Percentiles rank a stretch among this genome's conserved stretches.
Evolutionary conservation across 1,139 yeast species (phyloP).

Genomic region (Hanseniaspora uvarum): DNA sequence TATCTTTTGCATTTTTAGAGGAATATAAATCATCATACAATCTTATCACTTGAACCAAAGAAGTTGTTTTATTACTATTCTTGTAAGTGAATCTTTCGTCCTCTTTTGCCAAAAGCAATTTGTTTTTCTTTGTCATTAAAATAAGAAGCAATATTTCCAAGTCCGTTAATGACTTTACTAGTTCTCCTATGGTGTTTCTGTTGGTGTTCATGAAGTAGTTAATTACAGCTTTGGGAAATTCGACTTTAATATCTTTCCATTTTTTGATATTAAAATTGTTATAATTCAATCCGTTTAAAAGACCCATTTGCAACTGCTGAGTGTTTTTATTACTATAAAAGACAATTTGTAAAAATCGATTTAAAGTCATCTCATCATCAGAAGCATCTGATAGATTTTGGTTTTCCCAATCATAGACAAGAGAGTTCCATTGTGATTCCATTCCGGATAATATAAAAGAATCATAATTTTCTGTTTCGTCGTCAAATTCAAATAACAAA

Average conservation of each 20-base stretch:
- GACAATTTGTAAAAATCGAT: slow-evolving; percentile 44
- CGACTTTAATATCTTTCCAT: not conserved
- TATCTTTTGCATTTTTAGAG: not conserved
- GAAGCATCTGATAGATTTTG: slow-evolving; percentile 22
- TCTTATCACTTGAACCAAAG: not conserved
- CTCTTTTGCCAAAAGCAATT: not conserved
- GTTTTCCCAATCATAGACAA: not conserved
- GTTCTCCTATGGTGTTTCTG: slow-evolving; percentile 24
- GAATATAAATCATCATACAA: not conserved
- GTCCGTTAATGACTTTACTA: slow-evolving; percentile 46
- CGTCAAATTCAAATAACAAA: slow-evolving; percentile 28
- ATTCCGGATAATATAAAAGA: slow-evolving; percentile 31
- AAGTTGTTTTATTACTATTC: not conserved
- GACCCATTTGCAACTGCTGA: slow-evolving; percentile 21
- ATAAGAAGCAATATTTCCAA: slow-evolving; percentile 59
- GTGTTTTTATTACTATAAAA: slow-evolving; percentile 24
- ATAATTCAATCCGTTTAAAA: slow-evolving; percentile 16
- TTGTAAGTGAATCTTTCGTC: not conserved
- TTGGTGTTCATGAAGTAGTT: slow-evolving; percentile 27
- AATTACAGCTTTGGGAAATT: not conserved
- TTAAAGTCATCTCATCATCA: slow-evolving; percentile 37
- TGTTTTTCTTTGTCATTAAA: not conserved
- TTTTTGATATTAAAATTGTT: not conserved
- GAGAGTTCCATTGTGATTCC: slow-evolving; percentile 34
- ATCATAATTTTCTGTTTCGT: slow-evolving; percentile 29